Evolutionary conservation across 2,329 filamentous ascomycete genomes (phyloP), one percentile per base, ranked within the genome.

Genomic region (Teratosphaeria gauchensis): DNA sequence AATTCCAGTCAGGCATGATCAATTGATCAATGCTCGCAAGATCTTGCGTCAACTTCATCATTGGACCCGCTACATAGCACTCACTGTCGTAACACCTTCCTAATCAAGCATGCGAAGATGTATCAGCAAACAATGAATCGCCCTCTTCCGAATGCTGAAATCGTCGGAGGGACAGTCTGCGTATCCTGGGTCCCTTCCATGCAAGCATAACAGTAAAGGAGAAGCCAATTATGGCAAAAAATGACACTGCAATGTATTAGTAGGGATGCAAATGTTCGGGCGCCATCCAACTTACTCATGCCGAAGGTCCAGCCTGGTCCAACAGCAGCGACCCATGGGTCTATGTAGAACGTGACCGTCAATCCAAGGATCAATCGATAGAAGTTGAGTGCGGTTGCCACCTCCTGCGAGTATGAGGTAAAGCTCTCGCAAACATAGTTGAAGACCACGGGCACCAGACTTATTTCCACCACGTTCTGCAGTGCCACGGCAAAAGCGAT

Each of bases 401-500:
- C 73, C 63, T 78, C 76, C 6, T 68, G 68, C 2, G 73, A 70
- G 59, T 73, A 68, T 16, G 68, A 62, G 1, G 68, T 68, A 64
- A 77, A 78, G 55, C 68, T 65, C 53, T 71, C 69, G 31, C 61
- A 57, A 14, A 66, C 56, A 54, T 71, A 71, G 56, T 74, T 74
- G 60, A 69, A 64, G 7, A 64, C 65, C 8, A 74, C 65, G 2
- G 72, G 72, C 24, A 73, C 65, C 9, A 65, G 62, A 9, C 66
- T 58, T 3, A 75, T 57, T 0, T 71, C 70, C 0, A 68, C 71
- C 51, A 78, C 69, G 3, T 71, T 74, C 8, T 77, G 68, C 11
- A 78, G 59, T 51, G 77, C 74, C n/a, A 71, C 69, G 0, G 66
- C 75, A 19, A 77, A 59, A 0, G 74, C 75, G 6, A 77, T 68